Base-by-base conservation (phyloP, 306 rosid genomes). In the Medicago arabica region DNA sequence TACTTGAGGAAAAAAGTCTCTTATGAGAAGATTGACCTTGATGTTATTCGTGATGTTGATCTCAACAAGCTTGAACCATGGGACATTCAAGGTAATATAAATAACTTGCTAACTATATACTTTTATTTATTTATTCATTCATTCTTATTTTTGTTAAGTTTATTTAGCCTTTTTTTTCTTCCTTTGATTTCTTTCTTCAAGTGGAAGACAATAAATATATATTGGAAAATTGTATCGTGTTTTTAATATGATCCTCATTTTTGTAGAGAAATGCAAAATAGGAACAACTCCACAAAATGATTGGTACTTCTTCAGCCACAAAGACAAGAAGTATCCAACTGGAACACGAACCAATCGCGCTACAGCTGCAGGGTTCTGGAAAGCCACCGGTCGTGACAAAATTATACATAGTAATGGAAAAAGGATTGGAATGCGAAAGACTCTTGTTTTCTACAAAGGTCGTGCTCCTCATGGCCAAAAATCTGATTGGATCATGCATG, bases 61-160 rank as follows among this genome's bases (percentile, higher is more conserved):
- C 99, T 95, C 80, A 95, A 95, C 82, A 95, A 95, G 85, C 97
- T 92, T 28, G 99, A 95, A 76, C 99, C 99, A 0, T 95, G 99
- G 99, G 99, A 95, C 60, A 92, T 95, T 7, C 98, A 90, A 95
- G 98, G 98, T 95, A 39, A 50, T 10, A 43, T 41, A 43, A 8
- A 14, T 12, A 66, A 38, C 25, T 65, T 40, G 4, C 28, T 39
- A 65, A 4, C 31, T 39, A 40, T 19, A 11, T 65, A 63, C 4
- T 11, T 39, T 17, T 17, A 1, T 14, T 57, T 57, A 8, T 21
- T 31, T 10, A 7, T 46, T 59, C 18, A 47, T 67, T 41, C 36
- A 8, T 11, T 66, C 11, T 66, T 18, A 60, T 18, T 66, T 66
- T 66, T 61, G 12, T 18, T 61, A 31, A 28, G 43, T 14, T 31